A percentile compares a stretch with the other conserved stretches of the same genome.
Conservation (phyloP, 2,329 filamentous ascomycete species). For the Aphanocladium album region DNA sequence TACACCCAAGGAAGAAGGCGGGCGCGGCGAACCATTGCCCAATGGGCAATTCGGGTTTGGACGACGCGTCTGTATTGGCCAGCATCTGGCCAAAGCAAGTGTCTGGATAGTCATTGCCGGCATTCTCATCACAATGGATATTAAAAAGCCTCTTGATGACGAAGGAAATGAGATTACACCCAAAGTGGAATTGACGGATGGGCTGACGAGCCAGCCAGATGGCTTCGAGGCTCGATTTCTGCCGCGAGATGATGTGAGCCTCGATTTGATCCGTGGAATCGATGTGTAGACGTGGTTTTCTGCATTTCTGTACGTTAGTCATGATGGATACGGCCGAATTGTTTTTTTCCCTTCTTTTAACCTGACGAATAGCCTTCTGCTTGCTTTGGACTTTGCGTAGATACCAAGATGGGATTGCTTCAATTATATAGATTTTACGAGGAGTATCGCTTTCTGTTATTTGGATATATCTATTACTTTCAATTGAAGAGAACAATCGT, state of each 20-base stretch:
- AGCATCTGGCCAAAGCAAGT: slow-evolving; percentile 42
- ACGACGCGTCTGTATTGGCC: slow-evolving; percentile 44
- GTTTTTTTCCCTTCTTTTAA: too few relatives aligned
- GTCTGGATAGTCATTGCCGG: slow-evolving; percentile 37
- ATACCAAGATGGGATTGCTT: too few relatives aligned
- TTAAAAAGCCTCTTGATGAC: slow-evolving; percentile 27
- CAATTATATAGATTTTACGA: too few relatives aligned
- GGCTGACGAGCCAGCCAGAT: slow-evolving; percentile 24
- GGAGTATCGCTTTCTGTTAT: too few relatives aligned
- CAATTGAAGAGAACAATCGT: too few relatives aligned
- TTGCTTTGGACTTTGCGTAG: too few relatives aligned
- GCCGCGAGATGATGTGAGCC: slow-evolving; percentile 18
- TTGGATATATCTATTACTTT: too few relatives aligned
- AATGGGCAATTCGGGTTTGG: slow-evolving; percentile 49
- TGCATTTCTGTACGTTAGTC: background rate
- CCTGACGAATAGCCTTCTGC: too few relatives aligned
- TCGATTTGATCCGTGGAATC: background rate
- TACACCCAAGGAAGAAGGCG: slow-evolving; percentile 28
- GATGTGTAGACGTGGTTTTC: background rate
- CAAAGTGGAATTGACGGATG: slow-evolving; percentile 21
- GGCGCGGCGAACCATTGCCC: slow-evolving; percentile 40
- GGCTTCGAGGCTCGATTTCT: slow-evolving; percentile 21
- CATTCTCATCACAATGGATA: slow-evolving; percentile 33
- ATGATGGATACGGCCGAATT: background rate
- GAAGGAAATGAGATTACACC: slow-evolving; percentile 31